Conservation (phyloP, 2,329 filamentous ascomycete species). For the Gaeumannomyces tritici region DNA sequence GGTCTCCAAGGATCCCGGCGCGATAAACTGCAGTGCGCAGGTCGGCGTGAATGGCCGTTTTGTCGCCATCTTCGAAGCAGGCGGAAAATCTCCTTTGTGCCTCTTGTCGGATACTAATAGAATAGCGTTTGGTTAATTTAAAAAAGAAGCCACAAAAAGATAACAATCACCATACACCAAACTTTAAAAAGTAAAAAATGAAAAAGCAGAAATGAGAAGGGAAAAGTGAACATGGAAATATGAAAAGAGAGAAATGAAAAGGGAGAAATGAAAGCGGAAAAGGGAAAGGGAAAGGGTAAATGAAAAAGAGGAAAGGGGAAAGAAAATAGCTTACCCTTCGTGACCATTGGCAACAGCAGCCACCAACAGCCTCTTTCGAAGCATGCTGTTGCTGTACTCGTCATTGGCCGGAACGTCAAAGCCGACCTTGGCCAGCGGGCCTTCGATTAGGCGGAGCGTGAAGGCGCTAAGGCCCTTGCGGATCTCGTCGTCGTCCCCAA, state of each 20-base stretch:
- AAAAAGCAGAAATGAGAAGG: too few relatives aligned
- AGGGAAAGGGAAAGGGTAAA: too few relatives aligned
- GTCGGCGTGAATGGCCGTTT: constrained; percentile 66
- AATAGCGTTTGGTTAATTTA: background rate
- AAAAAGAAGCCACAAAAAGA: too few relatives aligned
- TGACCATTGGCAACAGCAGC: constrained; percentile 71
- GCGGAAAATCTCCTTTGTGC: constrained; percentile 70
- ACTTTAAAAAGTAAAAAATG: too few relatives aligned
- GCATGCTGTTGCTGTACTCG: constrained; percentile 70
- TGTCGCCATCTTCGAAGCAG: constrained; percentile 63
- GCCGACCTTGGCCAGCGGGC: constrained; percentile 68
- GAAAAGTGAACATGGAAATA: too few relatives aligned
- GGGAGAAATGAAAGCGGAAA: too few relatives aligned
- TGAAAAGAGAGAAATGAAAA: too few relatives aligned
- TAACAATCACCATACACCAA: too few relatives aligned
- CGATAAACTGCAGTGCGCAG: constrained; percentile 74
- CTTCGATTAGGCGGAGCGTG: constrained; percentile 63
- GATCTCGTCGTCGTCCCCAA: constrained; percentile 64
- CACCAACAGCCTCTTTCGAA: constrained; percentile 72
- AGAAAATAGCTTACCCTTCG: constrained; percentile 59
- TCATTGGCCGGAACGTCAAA: constrained; percentile 77
- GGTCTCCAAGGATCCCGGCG: constrained; percentile 61
- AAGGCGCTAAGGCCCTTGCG: constrained; percentile 69
- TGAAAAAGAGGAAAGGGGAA: too few relatives aligned
- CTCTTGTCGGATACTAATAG: constrained; percentile 49